A percentile compares a stretch with the other conserved stretches of the same genome.
These are phyloP conservation scores for Lipomyces starkeyi DNA, from an alignment of 805 yeast genomes.

Conservation along the genomic window DNA sequence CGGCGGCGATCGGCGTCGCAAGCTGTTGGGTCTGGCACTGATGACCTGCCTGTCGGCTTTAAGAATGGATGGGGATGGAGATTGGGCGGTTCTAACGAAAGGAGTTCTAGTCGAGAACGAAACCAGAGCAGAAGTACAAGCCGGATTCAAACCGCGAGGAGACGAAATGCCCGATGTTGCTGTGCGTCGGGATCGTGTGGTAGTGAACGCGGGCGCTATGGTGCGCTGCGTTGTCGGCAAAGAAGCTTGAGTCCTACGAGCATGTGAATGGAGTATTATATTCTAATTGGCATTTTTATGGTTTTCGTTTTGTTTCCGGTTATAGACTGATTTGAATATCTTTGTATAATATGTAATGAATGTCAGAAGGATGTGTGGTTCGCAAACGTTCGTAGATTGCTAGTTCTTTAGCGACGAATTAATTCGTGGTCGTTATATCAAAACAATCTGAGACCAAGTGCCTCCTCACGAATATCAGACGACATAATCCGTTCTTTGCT, in stretches of 20 bases:
- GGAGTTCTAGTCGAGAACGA: neutral
- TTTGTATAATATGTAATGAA: neutral
- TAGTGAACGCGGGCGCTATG: neutral
- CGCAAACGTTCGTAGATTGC: too few species aligned
- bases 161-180: conserved; percentile 11
- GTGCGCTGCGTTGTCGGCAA: conserved; percentile 14
- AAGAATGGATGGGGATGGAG: conserved; percentile 37
- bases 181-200: conserved; percentile 15
- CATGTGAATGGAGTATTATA: neutral
- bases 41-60: conserved; percentile 24
- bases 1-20: conserved; percentile 12
- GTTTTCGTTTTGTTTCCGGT: neutral
- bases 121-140: conserved; percentile 10
- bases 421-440: too few species aligned
- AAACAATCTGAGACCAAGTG: too few species aligned
- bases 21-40: neutral
- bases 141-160: conserved; percentile 1
- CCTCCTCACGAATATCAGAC: too few species aligned
- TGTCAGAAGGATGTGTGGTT: neutral
- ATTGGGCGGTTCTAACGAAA: neutral
- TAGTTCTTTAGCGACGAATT: too few species aligned
- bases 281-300: neutral
- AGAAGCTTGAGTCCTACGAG: conserved; percentile 21
- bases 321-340: neutral
- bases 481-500: too few species aligned